These are phyloP conservation scores for Fonsecaea pugnacius DNA, from an alignment of 2,329 filamentous ascomycete genomes.

Conservation along the genomic window DNA sequence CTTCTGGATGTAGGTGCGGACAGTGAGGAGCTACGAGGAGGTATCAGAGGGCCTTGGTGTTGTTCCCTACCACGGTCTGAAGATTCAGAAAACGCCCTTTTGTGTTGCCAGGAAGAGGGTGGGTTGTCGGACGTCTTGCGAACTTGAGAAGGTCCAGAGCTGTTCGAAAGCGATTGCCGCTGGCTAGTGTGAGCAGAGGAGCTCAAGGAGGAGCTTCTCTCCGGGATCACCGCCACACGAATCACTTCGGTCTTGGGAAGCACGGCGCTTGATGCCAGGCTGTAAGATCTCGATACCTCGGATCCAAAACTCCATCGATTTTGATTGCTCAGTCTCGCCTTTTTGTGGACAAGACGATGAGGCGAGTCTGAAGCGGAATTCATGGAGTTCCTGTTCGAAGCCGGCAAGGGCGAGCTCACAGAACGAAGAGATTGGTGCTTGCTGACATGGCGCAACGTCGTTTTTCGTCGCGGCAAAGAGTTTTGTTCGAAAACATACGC, in stretches of 20 bases:
- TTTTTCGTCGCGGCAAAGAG: conserved; percentile 51
- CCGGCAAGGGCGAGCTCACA: conserved; percentile 50
- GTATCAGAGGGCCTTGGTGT: conserved; percentile 43
- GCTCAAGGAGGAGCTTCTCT: conserved; percentile 51
- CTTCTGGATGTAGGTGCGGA: conserved; percentile 53
- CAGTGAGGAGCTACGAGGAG: conserved; percentile 50
- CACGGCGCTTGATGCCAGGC: conserved; percentile 40
- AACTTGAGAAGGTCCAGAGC: conserved; percentile 43
- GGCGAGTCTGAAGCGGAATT: conserved; percentile 47
- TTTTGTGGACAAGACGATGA: conserved; percentile 57
- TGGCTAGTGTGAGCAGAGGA: conserved; percentile 46
- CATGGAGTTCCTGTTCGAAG: conserved; percentile 52
- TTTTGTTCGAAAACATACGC: conserved; percentile 56
- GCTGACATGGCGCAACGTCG: conserved; percentile 58
- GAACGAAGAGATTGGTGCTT: conserved; percentile 58
- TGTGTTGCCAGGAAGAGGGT: conserved; percentile 42
- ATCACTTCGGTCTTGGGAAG: conserved; percentile 47
- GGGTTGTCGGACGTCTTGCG: conserved; percentile 45
- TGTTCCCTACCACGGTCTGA: conserved; percentile 41
- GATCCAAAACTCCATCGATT: conserved; percentile 51
- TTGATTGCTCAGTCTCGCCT: conserved; percentile 54
- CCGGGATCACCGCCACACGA: conserved; percentile 54
- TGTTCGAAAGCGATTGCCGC: conserved; percentile 46
- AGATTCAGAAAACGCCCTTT: conserved; percentile 50
- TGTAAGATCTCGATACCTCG: conserved; percentile 46